Evolutionary conservation across 352 stramenopile species (phyloP), one percentile per base, ranked within the genome.

Genomic region (Globisporangium barbulae): DNA sequence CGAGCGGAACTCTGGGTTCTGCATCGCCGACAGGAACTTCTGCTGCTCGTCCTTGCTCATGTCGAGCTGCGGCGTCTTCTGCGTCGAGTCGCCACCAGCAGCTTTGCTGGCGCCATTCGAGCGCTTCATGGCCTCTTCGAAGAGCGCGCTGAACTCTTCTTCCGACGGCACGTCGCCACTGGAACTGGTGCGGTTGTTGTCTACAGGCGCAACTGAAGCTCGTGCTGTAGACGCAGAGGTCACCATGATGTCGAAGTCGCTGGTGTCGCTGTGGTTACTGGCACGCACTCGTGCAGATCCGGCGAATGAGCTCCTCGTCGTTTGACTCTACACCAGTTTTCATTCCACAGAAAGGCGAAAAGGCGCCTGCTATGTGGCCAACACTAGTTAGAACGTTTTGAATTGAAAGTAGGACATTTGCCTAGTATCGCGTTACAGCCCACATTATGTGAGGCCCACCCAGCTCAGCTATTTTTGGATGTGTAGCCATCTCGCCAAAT

Each of bases 11-110:
- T 96, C 80, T 0, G 90, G 83, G 59, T 98, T 77, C 58, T 89
- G 76, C 77, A 98, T 97, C 41, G 93, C 93, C 53, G 84, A 81
- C 35, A 96, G 72, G 70, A 98, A 97, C 61, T 86, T 86, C 17
- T 89, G 60, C 69, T 97, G 79, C 64, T 97, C 87, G 9, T 90
- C 73, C 10, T 53, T 41, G 25, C 61, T 83, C 66, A 90, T 81
- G 7, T 50, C 9, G 17, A 63, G 15, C 13, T 72, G 55, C 10
- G 47, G 63, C 10, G 66, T 67, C 50, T 55, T 76, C 2, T 9
- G 8, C 13, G 15, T 25, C 53, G 22, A 58, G 63, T 49, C 59
- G 15, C 21, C 56, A 30, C 21, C 21, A 28, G 37, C 33, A 22
- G 53, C 33, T 41, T 21, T 52, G 52, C 59, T 68, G 35, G 12